Base-by-base conservation (phyloP, 768 basidiomycete species). In the Tephrocybe sp. region DNA sequence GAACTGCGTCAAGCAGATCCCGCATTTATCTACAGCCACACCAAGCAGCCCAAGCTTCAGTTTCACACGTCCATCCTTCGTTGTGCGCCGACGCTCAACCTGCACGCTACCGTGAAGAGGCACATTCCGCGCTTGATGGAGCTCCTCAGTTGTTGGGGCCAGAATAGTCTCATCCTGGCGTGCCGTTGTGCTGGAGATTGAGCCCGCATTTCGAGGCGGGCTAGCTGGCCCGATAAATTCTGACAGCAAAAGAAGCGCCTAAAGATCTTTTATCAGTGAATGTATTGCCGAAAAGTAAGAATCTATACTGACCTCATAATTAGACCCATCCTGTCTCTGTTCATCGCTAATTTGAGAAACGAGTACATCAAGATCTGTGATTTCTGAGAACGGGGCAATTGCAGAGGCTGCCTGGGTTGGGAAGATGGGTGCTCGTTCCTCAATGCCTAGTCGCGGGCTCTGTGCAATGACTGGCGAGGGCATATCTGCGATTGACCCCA, bases 1-100 rank as follows among this genome's bases (percentile, higher is more conserved):
- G 69, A 88, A 91, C 66, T 84, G 84, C 39, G 74, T 77, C 62
- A 89, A 68, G 62, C 89, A 91, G 42, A 89, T 83, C 32, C 83
- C 78, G 64, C 89, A 92, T 59, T 80, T 80, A 54, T 85, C 80
- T 27, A 91, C 87, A 1, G 72, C 59, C 12, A 77, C 70, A 31
- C 84, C 89, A 16, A 87, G 67, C 42, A 90, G 62, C 7, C 74
- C 71, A 41, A 89, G 65, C 69, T 89, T 91, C 37, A 88, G 58
- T 69, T 89, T 90, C 46, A 83, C 73, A 35, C 83, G 83, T 5
- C 88, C 87, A 57, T 87, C 79, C 54, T 71, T 71, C 40, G 79
- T 80, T 40, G 74, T 73, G 19, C 88, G 76, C 44, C 79, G 73
- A 18, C 84, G 78, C 63, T 77, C 69, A 12, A 88, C 70, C 54